Percentiles rank a stretch among this genome's conserved stretches.
Conservation (phyloP, 257 asterid species). For the Solanum paucissectum region DNA sequence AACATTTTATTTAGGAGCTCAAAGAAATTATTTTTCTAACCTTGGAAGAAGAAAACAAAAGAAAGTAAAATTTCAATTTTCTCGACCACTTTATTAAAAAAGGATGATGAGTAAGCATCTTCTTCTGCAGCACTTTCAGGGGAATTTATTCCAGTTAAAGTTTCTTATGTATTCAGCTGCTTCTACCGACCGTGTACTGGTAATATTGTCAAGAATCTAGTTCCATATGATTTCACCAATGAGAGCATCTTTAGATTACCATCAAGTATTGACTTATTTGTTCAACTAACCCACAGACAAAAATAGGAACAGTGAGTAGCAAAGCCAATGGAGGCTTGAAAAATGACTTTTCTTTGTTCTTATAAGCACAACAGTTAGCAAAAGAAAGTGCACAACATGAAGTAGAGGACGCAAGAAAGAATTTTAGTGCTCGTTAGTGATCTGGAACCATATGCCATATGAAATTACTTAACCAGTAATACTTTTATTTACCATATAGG, state of each 20-base stretch:
- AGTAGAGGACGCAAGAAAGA: neutral
- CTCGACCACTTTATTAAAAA: neutral
- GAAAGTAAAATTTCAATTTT: neutral
- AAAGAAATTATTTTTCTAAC: neutral
- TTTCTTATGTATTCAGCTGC: neutral
- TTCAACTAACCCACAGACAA: neutral
- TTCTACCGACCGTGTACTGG: neutral
- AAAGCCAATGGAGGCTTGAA: neutral
- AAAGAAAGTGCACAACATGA: neutral
- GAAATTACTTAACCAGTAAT: neutral
- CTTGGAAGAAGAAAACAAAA: neutral
- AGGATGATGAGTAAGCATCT: neutral
- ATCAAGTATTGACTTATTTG: neutral
- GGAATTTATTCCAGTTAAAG: neutral
- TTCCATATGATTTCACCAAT: neutral
- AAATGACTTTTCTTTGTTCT: neutral
- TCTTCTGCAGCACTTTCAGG: neutral
- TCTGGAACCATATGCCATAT: neutral
- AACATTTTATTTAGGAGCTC: neutral
- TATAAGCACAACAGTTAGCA: neutral
- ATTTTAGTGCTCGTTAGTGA: neutral
- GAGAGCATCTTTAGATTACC: neutral
- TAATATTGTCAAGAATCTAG: neutral
- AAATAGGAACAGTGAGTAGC: neutral
- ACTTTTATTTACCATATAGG: neutral